Conservation (phyloP, 352 stramenopile species). For the Pythium brassicae region DNA sequence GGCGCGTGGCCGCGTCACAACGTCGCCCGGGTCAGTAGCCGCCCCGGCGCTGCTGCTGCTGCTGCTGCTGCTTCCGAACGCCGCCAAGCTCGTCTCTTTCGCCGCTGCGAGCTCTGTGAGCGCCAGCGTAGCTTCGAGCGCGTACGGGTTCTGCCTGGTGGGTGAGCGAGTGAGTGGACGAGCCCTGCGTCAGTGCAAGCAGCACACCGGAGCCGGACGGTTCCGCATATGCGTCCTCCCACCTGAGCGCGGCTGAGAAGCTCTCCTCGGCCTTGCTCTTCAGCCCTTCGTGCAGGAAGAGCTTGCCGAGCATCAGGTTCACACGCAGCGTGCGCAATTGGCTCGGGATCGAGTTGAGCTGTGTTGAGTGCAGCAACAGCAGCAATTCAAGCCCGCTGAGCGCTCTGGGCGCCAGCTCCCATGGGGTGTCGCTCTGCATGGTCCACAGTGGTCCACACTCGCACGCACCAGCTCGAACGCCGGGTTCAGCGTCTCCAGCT, state of each 20-base stretch:
- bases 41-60: neutral
- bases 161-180: neutral
- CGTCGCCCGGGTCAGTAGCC: too few species aligned
- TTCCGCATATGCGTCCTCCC: too few species aligned
- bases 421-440: neutral
- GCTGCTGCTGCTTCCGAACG: slow-evolving; percentile 4
- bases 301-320: slow-evolving; percentile 62
- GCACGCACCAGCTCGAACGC: slow-evolving; percentile 54
- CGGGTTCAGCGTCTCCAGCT: slow-evolving; percentile 46
- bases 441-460: neutral
- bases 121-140: slow-evolving; percentile 71
- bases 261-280: slow-evolving; percentile 59
- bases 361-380: slow-evolving; percentile 1
- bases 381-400: too few species aligned
- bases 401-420: neutral
- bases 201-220: too few species aligned
- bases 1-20: slow-evolving; percentile 27
- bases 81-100: slow-evolving; percentile 24
- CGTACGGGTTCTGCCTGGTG: slow-evolving; percentile 62
- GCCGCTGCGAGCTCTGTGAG: slow-evolving; percentile 49
- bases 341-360: slow-evolving; percentile 52
- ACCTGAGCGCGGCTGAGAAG: slow-evolving; percentile 45
- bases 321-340: slow-evolving; percentile 41
- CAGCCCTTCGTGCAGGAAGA: slow-evolving; percentile 58
- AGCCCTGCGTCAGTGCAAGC: too few species aligned